Percentiles rank a stretch among this genome's conserved stretches.
Evolutionary conservation across 345 rosid genomes (phyloP).

Genomic region (Arabidopsis arenosa): DNA sequence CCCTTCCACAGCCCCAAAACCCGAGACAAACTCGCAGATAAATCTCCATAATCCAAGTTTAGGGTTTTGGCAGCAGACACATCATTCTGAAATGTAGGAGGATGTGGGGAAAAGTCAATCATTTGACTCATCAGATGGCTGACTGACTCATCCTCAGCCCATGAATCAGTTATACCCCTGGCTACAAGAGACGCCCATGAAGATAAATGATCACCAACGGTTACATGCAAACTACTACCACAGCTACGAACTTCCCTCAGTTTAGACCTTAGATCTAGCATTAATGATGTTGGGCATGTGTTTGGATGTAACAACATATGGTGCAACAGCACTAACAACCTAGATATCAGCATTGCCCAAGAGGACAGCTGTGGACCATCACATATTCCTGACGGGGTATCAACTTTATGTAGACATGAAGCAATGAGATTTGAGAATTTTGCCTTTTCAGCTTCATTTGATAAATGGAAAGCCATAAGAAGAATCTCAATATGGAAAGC

Average conservation of each 20-base stretch:
- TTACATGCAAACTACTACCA: slow-evolving; percentile 50
- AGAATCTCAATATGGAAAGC: slow-evolving; percentile 90
- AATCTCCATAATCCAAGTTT: slow-evolving; percentile 59
- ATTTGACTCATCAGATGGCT: slow-evolving; percentile 67
- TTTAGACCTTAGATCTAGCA: slow-evolving; percentile 72
- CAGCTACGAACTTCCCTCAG: slow-evolving; percentile 67
- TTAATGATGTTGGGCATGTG: slow-evolving; percentile 74
- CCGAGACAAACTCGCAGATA: slow-evolving; percentile 59
- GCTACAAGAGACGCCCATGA: slow-evolving; percentile 71
- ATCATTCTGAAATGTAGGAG: slow-evolving; percentile 58
- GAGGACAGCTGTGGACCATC: slow-evolving; percentile 62
- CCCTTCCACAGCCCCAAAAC: slow-evolving; percentile 86
- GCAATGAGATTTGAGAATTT: slow-evolving; percentile 59
- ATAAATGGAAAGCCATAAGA: slow-evolving; percentile 88
- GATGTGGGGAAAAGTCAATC: slow-evolving; percentile 68
- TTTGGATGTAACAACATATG: slow-evolving; percentile 77
- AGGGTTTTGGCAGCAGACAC: slow-evolving; percentile 55
- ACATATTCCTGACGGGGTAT: slow-evolving; percentile 52
- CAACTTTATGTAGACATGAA: slow-evolving; percentile 55
- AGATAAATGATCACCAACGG: slow-evolving; percentile 58
- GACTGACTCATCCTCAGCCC: slow-evolving; percentile 64
- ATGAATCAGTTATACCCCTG: slow-evolving; percentile 58
- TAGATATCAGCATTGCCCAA: slow-evolving; percentile 87
- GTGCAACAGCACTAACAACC: slow-evolving; percentile 81
- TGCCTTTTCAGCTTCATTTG: slow-evolving; percentile 73